Conservation (phyloP, 345 rosid species). For the Garcia nutans region DNA sequence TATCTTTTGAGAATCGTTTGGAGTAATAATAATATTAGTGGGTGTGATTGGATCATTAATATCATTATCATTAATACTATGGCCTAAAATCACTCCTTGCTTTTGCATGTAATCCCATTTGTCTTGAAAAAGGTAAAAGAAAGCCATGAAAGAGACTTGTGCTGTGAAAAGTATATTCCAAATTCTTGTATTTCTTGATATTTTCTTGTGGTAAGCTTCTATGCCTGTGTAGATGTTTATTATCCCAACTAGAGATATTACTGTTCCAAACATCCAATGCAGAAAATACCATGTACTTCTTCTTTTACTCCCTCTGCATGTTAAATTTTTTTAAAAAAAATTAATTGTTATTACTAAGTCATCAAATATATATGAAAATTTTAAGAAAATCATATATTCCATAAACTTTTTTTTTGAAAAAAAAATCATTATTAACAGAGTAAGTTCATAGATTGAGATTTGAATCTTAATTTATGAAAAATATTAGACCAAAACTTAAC, state of each 20-base stretch:
- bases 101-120: conserved; percentile 72
- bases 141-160: conserved; percentile 55
- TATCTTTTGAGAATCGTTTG: conserved; percentile 7
- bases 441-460: no score
- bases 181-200: conserved; percentile 44
- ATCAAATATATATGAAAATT: no score
- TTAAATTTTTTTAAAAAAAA: no score
- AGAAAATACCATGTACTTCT: conserved; percentile 67
- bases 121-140: conserved; percentile 79
- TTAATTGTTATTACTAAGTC: no score
- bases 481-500: no score
- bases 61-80: neutral
- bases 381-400: no score
- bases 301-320: conserved; percentile 62
- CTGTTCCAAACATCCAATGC: conserved; percentile 85
- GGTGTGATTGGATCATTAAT: conserved; percentile 1
- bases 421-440: no score
- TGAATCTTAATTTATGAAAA: no score
- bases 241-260: conserved; percentile 53
- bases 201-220: conserved; percentile 56
- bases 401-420: neutral
- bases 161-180: conserved; percentile 79
- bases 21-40: neutral
- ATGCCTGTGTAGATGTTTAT: conserved; percentile 84
- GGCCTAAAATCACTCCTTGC: conserved; percentile 43